Evolutionary conservation across 805 yeast species (phyloP).

Genomic region (Metschnikowia drakensbergensis): DNA sequence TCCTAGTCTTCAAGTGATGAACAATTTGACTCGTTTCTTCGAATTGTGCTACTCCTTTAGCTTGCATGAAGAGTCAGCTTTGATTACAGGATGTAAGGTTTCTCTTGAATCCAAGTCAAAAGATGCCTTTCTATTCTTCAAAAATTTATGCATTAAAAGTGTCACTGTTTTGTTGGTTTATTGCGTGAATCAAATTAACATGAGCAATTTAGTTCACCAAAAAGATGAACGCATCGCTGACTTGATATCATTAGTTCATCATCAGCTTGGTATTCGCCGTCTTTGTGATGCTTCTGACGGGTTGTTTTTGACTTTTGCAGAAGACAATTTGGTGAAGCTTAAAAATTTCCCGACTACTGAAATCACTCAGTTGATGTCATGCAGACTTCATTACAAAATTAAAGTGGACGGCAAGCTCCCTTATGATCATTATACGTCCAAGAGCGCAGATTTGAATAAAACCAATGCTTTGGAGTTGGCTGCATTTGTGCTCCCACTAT

Average conservation of each 20-base stretch:
- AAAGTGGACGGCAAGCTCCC: conserved; percentile 59
- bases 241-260: conserved; percentile 57
- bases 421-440: conserved; percentile 55
- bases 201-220: neutral
- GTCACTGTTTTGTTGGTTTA: conserved; percentile 39
- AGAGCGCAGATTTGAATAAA: conserved; percentile 25
- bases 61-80: conserved; percentile 50
- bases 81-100: conserved; percentile 30
- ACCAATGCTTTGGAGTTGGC: conserved; percentile 36
- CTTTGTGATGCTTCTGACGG: conserved; percentile 69
- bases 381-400: conserved; percentile 69
- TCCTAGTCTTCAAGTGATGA: conserved; percentile 14
- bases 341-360: conserved; percentile 56
- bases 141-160: conserved; percentile 41
- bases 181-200: conserved; percentile 18
- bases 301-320: conserved; percentile 55
- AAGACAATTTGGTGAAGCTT: conserved; percentile 47
- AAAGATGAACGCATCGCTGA: conserved; percentile 38
- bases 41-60: conserved; percentile 47
- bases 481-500: conserved; percentile 50
- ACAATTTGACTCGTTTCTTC: conserved; percentile 28
- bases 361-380: conserved; percentile 70
- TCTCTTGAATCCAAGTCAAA: conserved; percentile 44
- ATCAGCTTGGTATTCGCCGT: conserved; percentile 62
- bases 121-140: conserved; percentile 42